Evolutionary conservation across 2,329 filamentous ascomycete species (phyloP).

Genomic region (Alternaria solani): DNA sequence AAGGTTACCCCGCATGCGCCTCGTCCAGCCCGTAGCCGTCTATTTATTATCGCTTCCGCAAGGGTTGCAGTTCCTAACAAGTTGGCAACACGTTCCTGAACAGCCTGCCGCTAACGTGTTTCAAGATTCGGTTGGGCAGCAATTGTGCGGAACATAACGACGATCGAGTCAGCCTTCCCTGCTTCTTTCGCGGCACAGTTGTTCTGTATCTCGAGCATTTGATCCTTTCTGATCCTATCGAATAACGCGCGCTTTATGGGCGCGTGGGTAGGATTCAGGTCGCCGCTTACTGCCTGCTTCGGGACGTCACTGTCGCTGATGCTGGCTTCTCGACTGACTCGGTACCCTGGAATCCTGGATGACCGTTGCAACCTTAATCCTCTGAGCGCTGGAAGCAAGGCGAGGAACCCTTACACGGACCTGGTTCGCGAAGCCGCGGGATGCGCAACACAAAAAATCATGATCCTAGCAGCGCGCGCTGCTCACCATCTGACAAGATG

Average conservation of each 20-base stretch:
- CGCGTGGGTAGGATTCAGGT: constrained; percentile 27
- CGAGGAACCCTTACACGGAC: constrained; percentile 14
- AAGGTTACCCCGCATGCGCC: constrained; percentile 31
- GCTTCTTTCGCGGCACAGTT: constrained; percentile 19
- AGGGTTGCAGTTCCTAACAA: constrained; percentile 17
- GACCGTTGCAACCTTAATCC: constrained; percentile 32
- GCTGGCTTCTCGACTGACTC: constrained; percentile 22
- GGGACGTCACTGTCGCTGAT: constrained; percentile 6
- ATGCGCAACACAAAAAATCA: constrained; percentile 15
- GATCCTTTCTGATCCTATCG: constrained; percentile 23
- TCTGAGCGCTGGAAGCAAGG: constrained; percentile 9
- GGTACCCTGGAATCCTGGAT: constrained; percentile 23
- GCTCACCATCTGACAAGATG: constrained; percentile 12
- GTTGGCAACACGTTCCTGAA: constrained; percentile 20
- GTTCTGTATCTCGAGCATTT: constrained; percentile 13
- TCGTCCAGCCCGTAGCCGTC: constrained; percentile 12
- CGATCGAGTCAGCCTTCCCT: constrained; percentile 23
- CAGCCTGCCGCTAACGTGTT: constrained; percentile 25
- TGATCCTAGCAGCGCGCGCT: constrained; percentile 18
- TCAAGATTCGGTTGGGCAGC: constrained; percentile 23
- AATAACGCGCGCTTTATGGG: constrained; percentile 31
- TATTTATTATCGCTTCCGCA: constrained; percentile 19
- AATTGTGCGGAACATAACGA: constrained; percentile 12
- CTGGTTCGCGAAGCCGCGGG: constrained; percentile 10
- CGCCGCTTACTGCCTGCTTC: constrained; percentile 15